Evolutionary conservation across 441 rosid genomes (phyloP).

Genomic region (Dalechampia spathulata): DNA sequence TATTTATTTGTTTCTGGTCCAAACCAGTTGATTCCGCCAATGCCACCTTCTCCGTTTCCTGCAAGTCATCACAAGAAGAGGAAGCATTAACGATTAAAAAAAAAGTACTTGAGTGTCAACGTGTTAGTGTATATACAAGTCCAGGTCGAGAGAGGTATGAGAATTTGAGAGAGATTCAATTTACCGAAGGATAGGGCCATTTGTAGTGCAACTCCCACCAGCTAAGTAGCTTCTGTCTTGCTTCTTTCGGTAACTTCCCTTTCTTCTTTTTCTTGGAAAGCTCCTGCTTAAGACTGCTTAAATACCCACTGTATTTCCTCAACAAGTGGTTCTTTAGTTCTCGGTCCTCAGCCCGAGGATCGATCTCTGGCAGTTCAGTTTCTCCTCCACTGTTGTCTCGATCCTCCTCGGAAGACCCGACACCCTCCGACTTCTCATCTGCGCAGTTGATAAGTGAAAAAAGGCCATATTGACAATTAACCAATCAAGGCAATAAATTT

Average conservation of each 20-base stretch:
- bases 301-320: conserved; percentile 86
- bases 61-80: no score
- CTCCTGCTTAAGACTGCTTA: conserved; percentile 88
- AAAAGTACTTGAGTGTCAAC: no score
- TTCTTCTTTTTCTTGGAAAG: conserved; percentile 98
- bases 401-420: conserved; percentile 84
- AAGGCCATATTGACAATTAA: no score
- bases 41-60: conserved; percentile 96
- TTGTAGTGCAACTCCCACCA: conserved; percentile 99
- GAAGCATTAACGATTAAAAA: no score
- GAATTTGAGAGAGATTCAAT: no score
- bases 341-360: conserved; percentile 85
- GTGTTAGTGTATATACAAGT: no score
- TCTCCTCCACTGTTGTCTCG: conserved; percentile 86
- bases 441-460: no score
- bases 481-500: no score
- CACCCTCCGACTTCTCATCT: conserved; percentile 83
- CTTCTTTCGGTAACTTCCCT: conserved; percentile 97
- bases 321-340: conserved; percentile 85
- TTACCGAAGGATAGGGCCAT: conserved; percentile 99
- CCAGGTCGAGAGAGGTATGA: no score
- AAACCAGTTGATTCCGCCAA: conserved; percentile 92
- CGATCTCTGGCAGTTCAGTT: conserved; percentile 69
- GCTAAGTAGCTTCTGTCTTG: conserved; percentile 89
- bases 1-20: conserved; percentile 97